Conservation (phyloP, 129 eudicot species). For the Deinandra increscens region DNA sequence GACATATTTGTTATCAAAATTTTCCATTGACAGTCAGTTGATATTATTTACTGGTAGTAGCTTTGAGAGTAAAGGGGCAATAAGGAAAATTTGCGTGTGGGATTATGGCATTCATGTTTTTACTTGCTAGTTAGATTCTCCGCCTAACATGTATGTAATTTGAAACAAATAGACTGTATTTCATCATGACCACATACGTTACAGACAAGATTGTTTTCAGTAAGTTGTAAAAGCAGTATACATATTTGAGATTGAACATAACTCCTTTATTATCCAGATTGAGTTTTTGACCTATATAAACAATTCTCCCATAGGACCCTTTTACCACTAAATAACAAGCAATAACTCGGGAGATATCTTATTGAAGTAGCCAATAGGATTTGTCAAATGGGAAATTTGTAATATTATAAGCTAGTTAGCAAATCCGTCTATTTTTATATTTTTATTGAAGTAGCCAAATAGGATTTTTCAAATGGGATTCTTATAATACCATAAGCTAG, state of each 20-base stretch:
- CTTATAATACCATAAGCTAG: background rate
- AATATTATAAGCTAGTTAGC: no score
- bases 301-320: background rate
- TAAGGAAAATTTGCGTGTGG: background rate
- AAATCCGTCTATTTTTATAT: no score
- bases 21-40: background rate
- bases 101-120: constrained; percentile 1
- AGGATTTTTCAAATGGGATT: background rate
- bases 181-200: no score
- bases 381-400: no score
- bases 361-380: no score
- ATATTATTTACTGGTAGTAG: background rate
- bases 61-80: background rate
- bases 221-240: background rate
- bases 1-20: background rate
- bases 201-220: background rate
- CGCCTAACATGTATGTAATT: background rate
- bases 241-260: background rate
- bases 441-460: background rate
- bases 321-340: background rate
- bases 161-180: no score
- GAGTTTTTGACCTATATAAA: constrained; percentile 16
- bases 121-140: background rate
- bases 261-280: background rate
- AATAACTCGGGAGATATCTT: background rate